phyloP scores from a whole-genome alignment of 2,329 filamentous ascomycete species.

The Fusarium buxicola region DNA sequence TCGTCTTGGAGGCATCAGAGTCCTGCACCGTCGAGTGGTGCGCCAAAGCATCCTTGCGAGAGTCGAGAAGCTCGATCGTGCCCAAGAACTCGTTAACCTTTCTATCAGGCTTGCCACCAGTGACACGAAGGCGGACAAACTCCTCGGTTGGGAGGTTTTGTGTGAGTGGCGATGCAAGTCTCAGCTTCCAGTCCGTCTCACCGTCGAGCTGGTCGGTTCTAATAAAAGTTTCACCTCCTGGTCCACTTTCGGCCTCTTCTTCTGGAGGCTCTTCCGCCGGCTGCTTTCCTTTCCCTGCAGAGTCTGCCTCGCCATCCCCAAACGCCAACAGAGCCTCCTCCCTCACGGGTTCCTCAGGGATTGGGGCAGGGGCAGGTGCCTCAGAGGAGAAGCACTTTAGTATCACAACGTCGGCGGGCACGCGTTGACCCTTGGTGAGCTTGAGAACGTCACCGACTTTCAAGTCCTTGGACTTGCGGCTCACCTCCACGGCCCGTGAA shows the following conservation, averaged over 20 bases:
- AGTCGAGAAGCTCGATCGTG: constrained; percentile 80
- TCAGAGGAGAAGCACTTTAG: constrained; percentile 82
- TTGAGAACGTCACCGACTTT: constrained; percentile 97
- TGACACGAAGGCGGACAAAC: constrained; percentile 76
- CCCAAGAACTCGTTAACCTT: constrained; percentile 96
- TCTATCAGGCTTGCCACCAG: constrained; percentile 89
- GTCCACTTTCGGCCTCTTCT: constrained; percentile 51
- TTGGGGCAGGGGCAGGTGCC: constrained; percentile 47
- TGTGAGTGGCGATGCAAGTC: constrained; percentile 86
- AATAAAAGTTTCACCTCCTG: constrained; percentile 93
- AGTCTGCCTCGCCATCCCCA: constrained; percentile 50
- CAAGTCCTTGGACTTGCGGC: constrained; percentile 86
- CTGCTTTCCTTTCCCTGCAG: constrained; percentile 51
- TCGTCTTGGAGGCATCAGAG: constrained; percentile 63
- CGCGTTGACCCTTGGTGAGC: constrained; percentile 88
- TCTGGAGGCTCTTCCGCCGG: constrained; percentile 45
- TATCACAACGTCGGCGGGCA: constrained; percentile 94
- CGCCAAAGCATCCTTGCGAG: constrained; percentile 61
- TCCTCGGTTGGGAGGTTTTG: constrained; percentile 81
- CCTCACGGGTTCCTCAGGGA: constrained; percentile 49
- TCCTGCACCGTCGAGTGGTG: constrained; percentile 52
- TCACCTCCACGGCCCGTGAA: constrained; percentile 71
- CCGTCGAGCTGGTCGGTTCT: constrained; percentile 97
- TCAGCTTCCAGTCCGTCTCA: constrained; percentile 98
- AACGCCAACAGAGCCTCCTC: constrained; percentile 59